Evolutionary conservation across 257 asterid genomes (phyloP).

Genomic region (Schizonepeta tenuifolia): DNA sequence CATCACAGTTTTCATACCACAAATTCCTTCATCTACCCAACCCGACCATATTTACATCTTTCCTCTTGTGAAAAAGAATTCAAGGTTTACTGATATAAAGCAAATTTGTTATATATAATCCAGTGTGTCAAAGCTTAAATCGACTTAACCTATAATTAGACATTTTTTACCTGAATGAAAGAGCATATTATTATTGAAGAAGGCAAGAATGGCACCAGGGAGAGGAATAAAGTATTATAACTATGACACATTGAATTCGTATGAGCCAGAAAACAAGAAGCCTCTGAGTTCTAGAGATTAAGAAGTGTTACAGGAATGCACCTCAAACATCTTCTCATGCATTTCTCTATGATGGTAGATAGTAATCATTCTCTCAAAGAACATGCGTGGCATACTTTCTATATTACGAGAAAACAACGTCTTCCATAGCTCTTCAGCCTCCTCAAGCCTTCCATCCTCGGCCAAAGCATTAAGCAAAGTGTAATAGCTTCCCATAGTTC

Average conservation of each 20-base stretch:
- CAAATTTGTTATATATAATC: too few relatives aligned
- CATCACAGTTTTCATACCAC: neutral
- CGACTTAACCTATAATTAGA: too few relatives aligned
- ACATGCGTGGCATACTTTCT: constrained; percentile 90
- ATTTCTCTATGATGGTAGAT: constrained; percentile 68
- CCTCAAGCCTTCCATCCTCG: constrained; percentile 90
- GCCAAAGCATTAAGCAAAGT: constrained; percentile 79
- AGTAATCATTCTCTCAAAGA: constrained; percentile 84
- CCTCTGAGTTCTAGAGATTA: constrained; percentile 1
- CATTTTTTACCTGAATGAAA: too few relatives aligned
- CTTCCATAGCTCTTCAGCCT: constrained; percentile 90
- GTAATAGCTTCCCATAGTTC: constrained; percentile 97
- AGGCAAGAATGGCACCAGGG: too few relatives aligned
- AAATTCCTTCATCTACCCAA: neutral
- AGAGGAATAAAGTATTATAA: too few relatives aligned
- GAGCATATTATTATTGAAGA: too few relatives aligned
- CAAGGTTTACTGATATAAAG: neutral
- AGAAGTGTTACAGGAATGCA: constrained; percentile 36
- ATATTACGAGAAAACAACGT: constrained; percentile 71
- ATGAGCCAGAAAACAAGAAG: neutral
- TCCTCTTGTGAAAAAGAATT: too few relatives aligned
- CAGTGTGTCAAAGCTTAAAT: too few relatives aligned
- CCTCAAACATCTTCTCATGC: constrained; percentile 94
- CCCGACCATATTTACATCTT: neutral
- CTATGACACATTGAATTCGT: neutral